Percentiles rank a stretch among this genome's conserved stretches.
phyloP scores from a whole-genome alignment of 2,329 filamentous ascomycete genomes.

The Periconia digitata region DNA sequence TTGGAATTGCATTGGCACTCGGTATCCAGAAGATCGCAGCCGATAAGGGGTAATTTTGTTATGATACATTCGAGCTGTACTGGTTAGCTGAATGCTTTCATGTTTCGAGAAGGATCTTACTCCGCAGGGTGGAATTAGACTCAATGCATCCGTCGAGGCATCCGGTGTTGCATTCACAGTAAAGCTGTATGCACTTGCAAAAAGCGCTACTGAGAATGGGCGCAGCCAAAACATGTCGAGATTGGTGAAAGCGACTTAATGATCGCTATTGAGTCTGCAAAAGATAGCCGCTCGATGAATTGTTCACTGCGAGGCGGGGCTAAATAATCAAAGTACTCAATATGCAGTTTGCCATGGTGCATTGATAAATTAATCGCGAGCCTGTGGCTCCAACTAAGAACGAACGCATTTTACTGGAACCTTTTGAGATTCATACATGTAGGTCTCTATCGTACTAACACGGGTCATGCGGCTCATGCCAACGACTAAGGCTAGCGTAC shows the following conservation, averaged over 20 bases:
- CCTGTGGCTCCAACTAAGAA: background rate
- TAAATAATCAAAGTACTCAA: background rate
- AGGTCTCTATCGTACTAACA: background rate
- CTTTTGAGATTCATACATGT: background rate
- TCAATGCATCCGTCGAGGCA: background rate
- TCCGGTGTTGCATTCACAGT: background rate
- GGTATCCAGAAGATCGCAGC: background rate
- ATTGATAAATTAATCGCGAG: too few species aligned
- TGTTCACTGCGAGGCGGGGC: too few species aligned
- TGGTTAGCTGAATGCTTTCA: background rate
- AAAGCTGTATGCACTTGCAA: background rate
- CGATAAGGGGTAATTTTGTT: background rate
- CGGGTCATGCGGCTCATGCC: background rate
- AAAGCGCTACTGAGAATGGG: background rate
- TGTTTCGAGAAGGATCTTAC: background rate
- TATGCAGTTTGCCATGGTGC: background rate
- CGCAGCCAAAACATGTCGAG: background rate
- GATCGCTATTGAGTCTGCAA: background rate
- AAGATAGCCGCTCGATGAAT: too few species aligned
- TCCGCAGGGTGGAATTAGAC: slow-evolving; percentile 1
- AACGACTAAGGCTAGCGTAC: background rate
- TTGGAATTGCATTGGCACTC: slow-evolving; percentile 1
- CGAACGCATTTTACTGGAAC: background rate
- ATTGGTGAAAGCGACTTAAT: too few species aligned
- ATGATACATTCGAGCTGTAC: background rate